phyloP scores from a whole-genome alignment of 768 basidiomycete genomes.

The Hygrocybe coccinea region DNA sequence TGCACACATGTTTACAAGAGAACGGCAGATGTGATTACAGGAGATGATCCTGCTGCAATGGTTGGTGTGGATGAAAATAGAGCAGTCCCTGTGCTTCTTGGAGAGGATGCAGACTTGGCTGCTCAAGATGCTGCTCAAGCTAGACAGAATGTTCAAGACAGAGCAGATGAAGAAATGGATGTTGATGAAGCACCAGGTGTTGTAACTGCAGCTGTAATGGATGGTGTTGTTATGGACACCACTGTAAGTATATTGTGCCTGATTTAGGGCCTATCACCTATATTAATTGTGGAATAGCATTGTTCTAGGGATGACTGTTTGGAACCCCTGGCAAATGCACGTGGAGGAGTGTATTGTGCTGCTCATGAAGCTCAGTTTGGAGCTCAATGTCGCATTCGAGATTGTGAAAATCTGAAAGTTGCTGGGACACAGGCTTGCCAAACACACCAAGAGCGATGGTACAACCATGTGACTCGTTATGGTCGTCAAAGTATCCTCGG shows the following conservation, averaged over 20 bases:
- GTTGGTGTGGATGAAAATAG: slow-evolving; percentile 3
- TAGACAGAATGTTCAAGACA: neutral
- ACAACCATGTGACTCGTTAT: neutral
- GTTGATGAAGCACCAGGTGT: neutral
- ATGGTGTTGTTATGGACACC: slow-evolving; percentile 14
- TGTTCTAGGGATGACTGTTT: slow-evolving; percentile 11
- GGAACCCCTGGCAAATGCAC: neutral
- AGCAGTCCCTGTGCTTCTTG: neutral
- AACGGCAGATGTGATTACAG: slow-evolving; percentile 4
- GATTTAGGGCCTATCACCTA: neutral
- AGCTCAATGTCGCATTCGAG: slow-evolving; percentile 6
- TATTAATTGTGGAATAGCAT: neutral
- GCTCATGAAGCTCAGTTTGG: slow-evolving; percentile 2
- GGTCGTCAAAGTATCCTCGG: neutral
- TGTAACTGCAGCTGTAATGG: slow-evolving; percentile 9
- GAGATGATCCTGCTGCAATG: neutral
- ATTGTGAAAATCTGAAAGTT: neutral
- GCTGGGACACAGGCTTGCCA: slow-evolving; percentile 3
- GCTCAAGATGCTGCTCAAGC: neutral
- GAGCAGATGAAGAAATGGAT: neutral
- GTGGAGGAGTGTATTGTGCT: slow-evolving; percentile 1
- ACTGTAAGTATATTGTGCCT: neutral
- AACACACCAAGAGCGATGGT: slow-evolving; percentile 3
- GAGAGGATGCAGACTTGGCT: neutral
- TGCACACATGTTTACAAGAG: slow-evolving; percentile 9